phyloP scores from a whole-genome alignment of 2,329 filamentous ascomycete genomes.

The Pyrenophora graminea region DNA sequence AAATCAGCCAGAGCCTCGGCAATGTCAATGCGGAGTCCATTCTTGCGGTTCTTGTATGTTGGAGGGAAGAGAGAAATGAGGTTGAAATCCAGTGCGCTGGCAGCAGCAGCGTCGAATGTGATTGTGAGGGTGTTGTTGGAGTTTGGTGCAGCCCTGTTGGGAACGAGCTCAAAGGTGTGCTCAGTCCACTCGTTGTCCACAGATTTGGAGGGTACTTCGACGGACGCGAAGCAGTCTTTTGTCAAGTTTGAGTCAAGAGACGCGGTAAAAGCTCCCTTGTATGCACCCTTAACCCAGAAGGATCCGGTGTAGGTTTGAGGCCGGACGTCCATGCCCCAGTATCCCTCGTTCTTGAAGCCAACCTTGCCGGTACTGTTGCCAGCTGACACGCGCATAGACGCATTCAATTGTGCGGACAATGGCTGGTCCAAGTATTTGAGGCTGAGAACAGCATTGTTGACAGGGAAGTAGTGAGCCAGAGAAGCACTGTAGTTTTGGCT shows the following conservation, averaged over 20 bases:
- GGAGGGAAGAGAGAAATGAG: slow-evolving; percentile 59
- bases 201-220: slow-evolving; percentile 35
- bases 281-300: slow-evolving; percentile 53
- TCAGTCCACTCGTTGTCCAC: slow-evolving; percentile 46
- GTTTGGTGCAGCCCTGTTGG: slow-evolving; percentile 47
- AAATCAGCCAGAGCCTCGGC: slow-evolving; percentile 52
- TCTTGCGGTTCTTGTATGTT: slow-evolving; percentile 58
- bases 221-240: slow-evolving; percentile 48
- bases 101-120: slow-evolving; percentile 50
- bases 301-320: slow-evolving; percentile 56
- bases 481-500: slow-evolving; percentile 30
- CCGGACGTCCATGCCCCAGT: slow-evolving; percentile 58
- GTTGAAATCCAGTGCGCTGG: slow-evolving; percentile 50
- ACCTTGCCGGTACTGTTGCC: slow-evolving; percentile 46
- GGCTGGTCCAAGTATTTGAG: slow-evolving; percentile 49
- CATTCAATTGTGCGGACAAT: slow-evolving; percentile 52
- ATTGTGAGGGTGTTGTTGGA: slow-evolving; percentile 58
- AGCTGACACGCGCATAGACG: slow-evolving; percentile 49
- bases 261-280: slow-evolving; percentile 45
- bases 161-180: slow-evolving; percentile 47
- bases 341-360: slow-evolving; percentile 56
- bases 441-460: slow-evolving; percentile 42
- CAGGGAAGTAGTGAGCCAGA: slow-evolving; percentile 35
- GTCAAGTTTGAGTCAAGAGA: slow-evolving; percentile 49
- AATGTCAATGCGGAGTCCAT: slow-evolving; percentile 57